phyloP scores from a whole-genome alignment of 202 grass and related monocot species.

The Schoenoplectus tabernaemontani region DNA sequence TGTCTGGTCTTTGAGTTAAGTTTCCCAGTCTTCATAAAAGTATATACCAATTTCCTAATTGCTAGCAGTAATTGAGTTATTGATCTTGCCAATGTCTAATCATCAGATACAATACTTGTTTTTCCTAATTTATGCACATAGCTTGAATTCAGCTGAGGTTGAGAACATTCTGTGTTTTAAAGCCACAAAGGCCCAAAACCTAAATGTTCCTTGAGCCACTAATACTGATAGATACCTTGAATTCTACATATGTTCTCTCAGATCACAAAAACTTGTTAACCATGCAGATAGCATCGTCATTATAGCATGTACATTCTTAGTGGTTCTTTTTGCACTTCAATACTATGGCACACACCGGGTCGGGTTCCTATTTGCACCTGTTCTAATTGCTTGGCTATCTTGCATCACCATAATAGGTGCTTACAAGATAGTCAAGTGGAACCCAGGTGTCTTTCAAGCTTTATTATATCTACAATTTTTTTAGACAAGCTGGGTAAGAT shows the following conservation, averaged over 20 bases:
- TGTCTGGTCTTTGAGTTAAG: conserved; percentile 80
- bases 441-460: conserved; percentile 56
- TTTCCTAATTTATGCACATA: neutral
- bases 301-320: conserved; percentile 77
- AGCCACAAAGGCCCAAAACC: neutral
- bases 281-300: conserved; percentile 46
- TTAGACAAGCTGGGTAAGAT: conserved; percentile 69
- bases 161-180: neutral
- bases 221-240: neutral
- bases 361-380: conserved; percentile 82
- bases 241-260: neutral
- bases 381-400: conserved; percentile 75
- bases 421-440: conserved; percentile 84
- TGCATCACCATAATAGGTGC: conserved; percentile 62
- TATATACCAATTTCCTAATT: conserved; percentile 36
- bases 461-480: conserved; percentile 83
- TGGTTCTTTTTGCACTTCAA: conserved; percentile 88
- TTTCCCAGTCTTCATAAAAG: conserved; percentile 53
- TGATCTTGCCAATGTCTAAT: conserved; percentile 1
- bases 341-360: conserved; percentile 83
- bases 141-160: neutral
- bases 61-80: neutral
- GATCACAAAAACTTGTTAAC: conserved; percentile 36
- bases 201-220: neutral
- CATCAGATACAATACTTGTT: neutral